Conservation (phyloP, 2,329 filamentous ascomycete genomes). For the Cladosporium austrohemisphaericum region DNA sequence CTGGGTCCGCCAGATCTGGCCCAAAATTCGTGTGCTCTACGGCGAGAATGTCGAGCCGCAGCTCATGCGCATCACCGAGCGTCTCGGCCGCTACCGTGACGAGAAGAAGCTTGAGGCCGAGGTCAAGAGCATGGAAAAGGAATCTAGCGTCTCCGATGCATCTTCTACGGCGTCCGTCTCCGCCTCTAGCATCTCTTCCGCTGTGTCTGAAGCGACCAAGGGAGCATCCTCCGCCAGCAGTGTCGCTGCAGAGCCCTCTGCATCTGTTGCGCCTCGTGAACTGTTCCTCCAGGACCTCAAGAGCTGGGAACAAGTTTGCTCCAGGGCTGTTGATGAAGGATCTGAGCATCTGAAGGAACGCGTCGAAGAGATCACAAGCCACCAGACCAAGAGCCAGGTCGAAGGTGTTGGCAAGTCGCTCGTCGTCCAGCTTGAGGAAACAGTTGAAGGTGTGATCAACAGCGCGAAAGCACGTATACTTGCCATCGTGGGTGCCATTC, state of each 20-base stretch:
- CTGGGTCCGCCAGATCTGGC: slow-evolving; percentile 73
- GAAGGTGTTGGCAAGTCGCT: slow-evolving; percentile 63
- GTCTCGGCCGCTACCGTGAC: slow-evolving; percentile 71
- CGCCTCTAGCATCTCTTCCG: slow-evolving; percentile 27
- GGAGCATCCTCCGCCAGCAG: slow-evolving; percentile 28
- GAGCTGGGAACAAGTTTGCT: slow-evolving; percentile 85
- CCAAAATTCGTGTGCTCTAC: slow-evolving; percentile 74
- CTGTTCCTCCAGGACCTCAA: slow-evolving; percentile 73
- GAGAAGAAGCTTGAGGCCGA: slow-evolving; percentile 60
- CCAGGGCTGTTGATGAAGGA: slow-evolving; percentile 79
- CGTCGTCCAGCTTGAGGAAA: slow-evolving; percentile 64
- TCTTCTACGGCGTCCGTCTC: slow-evolving; percentile 26
- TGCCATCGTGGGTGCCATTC: slow-evolving; percentile 50
- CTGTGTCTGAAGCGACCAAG: slow-evolving; percentile 25
- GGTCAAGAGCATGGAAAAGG: slow-evolving; percentile 51
- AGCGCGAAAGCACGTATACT: slow-evolving; percentile 66
- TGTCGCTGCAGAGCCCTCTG: slow-evolving; percentile 44
- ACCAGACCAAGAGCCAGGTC: slow-evolving; percentile 65
- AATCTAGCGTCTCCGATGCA: slow-evolving; percentile 25
- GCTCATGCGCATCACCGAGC: slow-evolving; percentile 83
- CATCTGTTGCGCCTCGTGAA: slow-evolving; percentile 46
- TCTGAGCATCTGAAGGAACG: slow-evolving; percentile 62
- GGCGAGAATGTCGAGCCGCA: slow-evolving; percentile 93
- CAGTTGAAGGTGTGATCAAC: slow-evolving; percentile 60
- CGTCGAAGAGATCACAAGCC: slow-evolving; percentile 67